Percentiles rank a stretch among this genome's conserved stretches.
Conservation (phyloP, 2,329 filamentous ascomycete species). For the Cladosporium sphaerospermum region DNA sequence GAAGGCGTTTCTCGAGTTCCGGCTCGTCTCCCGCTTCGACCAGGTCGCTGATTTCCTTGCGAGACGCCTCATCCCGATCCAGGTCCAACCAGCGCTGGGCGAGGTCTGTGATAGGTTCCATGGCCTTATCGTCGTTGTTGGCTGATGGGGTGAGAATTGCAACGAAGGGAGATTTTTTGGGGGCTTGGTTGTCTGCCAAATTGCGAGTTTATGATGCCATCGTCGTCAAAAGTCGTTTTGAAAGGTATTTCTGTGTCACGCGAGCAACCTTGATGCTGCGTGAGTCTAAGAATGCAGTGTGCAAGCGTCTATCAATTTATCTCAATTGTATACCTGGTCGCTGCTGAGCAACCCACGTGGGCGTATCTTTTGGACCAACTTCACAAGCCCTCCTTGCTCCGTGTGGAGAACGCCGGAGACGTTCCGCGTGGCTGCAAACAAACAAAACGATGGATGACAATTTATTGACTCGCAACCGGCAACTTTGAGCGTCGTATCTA, state of each 20-base stretch:
- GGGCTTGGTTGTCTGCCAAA: background rate
- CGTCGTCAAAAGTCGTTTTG: background rate
- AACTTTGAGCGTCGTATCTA: too few species aligned
- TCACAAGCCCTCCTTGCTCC: background rate
- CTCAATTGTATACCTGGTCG: too few species aligned
- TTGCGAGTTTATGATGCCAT: slow-evolving; percentile 1
- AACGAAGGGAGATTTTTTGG: background rate
- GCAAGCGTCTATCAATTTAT: too few species aligned
- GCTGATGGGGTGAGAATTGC: background rate
- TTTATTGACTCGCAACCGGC: too few species aligned
- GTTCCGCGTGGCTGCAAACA: too few species aligned
- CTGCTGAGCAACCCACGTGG: background rate
- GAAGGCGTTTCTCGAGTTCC: slow-evolving; percentile 49
- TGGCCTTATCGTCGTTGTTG: background rate
- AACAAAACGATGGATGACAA: too few species aligned
- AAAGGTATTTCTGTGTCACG: too few species aligned
- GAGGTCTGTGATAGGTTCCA: slow-evolving; percentile 25
- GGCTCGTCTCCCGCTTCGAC: slow-evolving; percentile 37
- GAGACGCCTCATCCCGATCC: slow-evolving; percentile 50
- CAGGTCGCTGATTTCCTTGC: slow-evolving; percentile 49
- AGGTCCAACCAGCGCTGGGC: slow-evolving; percentile 53
- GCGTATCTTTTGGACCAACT: background rate
- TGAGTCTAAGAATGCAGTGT: too few species aligned
- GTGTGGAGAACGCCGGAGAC: too few species aligned
- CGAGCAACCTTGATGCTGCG: too few species aligned